A percentile compares a stretch with the other conserved stretches of the same genome.
Conservation (phyloP, 768 basidiomycete species). For the Galerina marginata region DNA sequence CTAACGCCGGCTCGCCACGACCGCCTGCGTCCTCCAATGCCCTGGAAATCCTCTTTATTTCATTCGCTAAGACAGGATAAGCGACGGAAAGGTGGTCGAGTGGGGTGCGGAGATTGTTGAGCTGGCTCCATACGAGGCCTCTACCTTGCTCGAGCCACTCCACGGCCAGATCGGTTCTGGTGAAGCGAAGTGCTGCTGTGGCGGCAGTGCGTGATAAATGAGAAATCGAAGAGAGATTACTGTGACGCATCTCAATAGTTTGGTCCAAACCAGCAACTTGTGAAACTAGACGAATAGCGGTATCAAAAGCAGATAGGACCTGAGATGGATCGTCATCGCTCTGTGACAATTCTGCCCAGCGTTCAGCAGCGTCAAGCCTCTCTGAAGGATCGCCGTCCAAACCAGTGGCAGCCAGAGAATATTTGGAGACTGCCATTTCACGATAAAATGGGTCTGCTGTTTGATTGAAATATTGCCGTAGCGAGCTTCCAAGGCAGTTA, state of each 20-base stretch:
- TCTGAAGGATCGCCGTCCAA: neutral
- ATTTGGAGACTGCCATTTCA: neutral
- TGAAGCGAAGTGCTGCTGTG: conserved; percentile 13
- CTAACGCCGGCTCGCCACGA: neutral
- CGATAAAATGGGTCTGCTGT: conserved; percentile 23
- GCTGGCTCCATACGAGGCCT: conserved; percentile 18
- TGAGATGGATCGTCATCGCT: conserved; percentile 2
- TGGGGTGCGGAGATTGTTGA: conserved; percentile 15
- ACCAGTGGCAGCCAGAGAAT: neutral
- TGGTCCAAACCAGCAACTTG: conserved; percentile 23
- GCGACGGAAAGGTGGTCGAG: neutral
- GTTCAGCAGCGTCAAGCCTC: conserved; percentile 3
- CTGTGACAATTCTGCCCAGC: conserved; percentile 5
- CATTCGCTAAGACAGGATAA: conserved; percentile 3
- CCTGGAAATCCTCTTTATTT: neutral
- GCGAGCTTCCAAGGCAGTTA: conserved; percentile 21
- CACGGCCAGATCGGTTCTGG: neutral
- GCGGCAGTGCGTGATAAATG: conserved; percentile 19
- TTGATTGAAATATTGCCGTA: conserved; percentile 25
- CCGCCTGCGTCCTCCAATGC: conserved; percentile 5
- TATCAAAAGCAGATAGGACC: conserved; percentile 8
- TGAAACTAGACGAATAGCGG: conserved; percentile 18
- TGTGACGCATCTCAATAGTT: conserved; percentile 17
- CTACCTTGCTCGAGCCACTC: conserved; percentile 22
- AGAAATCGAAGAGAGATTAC: conserved; percentile 10